Evolutionary conservation across 345 rosid species (phyloP).

Genomic region (Citrus unshiu): DNA sequence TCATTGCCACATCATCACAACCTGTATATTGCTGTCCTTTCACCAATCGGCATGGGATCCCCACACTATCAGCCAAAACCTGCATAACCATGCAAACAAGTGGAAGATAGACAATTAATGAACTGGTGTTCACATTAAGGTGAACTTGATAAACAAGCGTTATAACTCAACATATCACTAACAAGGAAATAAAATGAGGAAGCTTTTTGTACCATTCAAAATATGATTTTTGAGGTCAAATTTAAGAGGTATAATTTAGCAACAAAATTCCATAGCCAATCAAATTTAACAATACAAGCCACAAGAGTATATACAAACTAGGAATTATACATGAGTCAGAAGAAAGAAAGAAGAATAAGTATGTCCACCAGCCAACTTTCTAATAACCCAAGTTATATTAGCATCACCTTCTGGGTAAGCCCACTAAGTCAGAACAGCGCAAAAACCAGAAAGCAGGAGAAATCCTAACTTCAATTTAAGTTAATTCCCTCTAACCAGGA

Average conservation of each 20-base stretch:
- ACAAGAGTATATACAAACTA: not conserved
- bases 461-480: not conserved
- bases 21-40: conserved; percentile 90
- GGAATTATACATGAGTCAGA: not conserved
- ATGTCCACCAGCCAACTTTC: not conserved
- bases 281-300: not conserved
- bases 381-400: not conserved
- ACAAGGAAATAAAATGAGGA: not conserved
- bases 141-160: conserved; percentile 2
- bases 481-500: not conserved
- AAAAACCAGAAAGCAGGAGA: not conserved
- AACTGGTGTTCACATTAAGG: conserved; percentile 6
- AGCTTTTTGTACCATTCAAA: not conserved
- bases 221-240: not conserved
- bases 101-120: conserved; percentile 5
- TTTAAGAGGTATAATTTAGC: not conserved
- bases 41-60: conserved; percentile 87
- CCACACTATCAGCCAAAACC: conserved; percentile 88
- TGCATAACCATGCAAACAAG: conserved; percentile 29
- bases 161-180: not conserved
- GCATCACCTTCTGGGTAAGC: not conserved
- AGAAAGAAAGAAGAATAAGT: not conserved
- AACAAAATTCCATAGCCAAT: not conserved
- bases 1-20: conserved; percentile 85
- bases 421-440: not conserved